Evolutionary conservation across 805 yeast species (phyloP).

Genomic region (Scheffersomyces amazonensis): DNA sequence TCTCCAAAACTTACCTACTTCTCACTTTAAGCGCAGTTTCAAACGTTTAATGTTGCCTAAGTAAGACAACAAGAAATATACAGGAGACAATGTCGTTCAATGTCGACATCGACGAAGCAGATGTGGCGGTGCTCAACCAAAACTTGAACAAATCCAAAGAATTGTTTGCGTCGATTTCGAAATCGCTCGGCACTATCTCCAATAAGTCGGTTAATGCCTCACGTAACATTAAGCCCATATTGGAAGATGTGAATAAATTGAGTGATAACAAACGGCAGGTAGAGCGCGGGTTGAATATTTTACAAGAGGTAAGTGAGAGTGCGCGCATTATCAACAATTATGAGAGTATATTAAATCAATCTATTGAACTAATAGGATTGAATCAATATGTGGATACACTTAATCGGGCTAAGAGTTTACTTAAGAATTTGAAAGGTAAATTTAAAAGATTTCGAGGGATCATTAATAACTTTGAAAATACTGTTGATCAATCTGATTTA

Average conservation of each 20-base stretch:
- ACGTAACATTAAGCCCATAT: conserved; percentile 66
- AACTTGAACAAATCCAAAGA: conserved; percentile 58
- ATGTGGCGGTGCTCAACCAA: conserved; percentile 77
- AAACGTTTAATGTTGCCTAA: too few relatives aligned
- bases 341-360: conserved; percentile 31
- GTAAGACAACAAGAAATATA: too few relatives aligned
- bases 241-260: conserved; percentile 57
- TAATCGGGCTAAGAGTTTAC: conserved; percentile 41
- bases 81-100: conserved; percentile 4
- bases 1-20: too few relatives aligned
- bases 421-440: conserved; percentile 40
- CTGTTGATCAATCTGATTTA: conserved; percentile 56
- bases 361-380: conserved; percentile 40
- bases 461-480: conserved; percentile 52
- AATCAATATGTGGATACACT: conserved; percentile 30
- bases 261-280: conserved; percentile 56
- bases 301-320: conserved; percentile 49
- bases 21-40: too few relatives aligned
- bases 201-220: conserved; percentile 55
- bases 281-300: conserved; percentile 51
- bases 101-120: conserved; percentile 73
- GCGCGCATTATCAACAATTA: conserved; percentile 43
- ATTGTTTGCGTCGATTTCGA: conserved; percentile 52
- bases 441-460: conserved; percentile 66
- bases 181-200: conserved; percentile 53